Conservation (phyloP, 83 land plant genomes). For the Larix sibirica region DNA sequence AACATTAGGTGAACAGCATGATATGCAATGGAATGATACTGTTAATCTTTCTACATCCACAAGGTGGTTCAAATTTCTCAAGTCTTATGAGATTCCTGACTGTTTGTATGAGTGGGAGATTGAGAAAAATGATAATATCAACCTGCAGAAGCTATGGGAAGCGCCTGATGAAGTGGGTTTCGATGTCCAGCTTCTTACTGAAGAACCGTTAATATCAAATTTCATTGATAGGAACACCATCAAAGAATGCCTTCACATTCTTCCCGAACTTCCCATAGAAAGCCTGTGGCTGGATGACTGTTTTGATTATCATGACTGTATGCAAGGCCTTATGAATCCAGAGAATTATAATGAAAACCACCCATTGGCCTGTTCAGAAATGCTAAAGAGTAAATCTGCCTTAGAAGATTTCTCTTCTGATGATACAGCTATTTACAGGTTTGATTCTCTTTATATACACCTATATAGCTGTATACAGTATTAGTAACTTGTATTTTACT, state of each 20-base stretch:
- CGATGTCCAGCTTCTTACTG: neutral
- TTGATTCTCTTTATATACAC: no score
- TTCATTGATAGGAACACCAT: neutral
- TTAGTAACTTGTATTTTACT: no score
- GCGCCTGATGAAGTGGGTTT: neutral
- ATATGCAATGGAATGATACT: slow-evolving; percentile 55
- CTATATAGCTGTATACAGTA: no score
- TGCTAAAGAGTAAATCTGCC: no score
- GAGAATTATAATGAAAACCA: no score
- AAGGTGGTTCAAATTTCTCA: slow-evolving; percentile 61
- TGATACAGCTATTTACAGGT: no score
- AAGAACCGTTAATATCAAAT: no score
- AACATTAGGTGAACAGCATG: slow-evolving; percentile 52
- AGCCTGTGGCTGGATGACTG: neutral
- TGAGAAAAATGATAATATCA: neutral
- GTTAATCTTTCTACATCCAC: slow-evolving; percentile 37
- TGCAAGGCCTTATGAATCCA: no score
- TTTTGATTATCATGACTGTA: neutral
- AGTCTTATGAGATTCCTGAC: slow-evolving; percentile 22
- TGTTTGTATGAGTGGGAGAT: neutral
- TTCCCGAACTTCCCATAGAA: neutral
- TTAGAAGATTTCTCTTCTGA: no score
- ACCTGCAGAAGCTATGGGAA: neutral
- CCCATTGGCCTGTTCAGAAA: no score
- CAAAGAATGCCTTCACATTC: neutral